phyloP scores from a whole-genome alignment of 768 basidiomycete genomes.

The Pulveroboletus sp. region DNA sequence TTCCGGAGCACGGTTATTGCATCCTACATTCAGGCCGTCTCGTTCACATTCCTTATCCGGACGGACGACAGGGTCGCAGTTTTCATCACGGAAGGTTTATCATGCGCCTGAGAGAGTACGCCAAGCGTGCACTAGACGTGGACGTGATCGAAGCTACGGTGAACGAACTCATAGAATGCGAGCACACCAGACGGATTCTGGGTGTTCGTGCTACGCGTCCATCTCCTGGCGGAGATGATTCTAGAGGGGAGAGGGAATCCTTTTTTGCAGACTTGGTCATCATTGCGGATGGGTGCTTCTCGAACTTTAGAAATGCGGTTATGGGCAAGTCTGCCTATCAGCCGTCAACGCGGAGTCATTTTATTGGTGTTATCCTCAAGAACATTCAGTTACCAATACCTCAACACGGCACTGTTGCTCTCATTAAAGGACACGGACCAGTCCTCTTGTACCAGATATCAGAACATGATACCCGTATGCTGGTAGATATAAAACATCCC shows the following conservation, averaged over 20 bases:
- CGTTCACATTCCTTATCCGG: conserved; percentile 89
- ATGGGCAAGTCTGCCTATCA: conserved; percentile 48
- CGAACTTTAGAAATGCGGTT: conserved; percentile 78
- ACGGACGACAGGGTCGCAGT: conserved; percentile 62
- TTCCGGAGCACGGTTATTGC: conserved; percentile 82
- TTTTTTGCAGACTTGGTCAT: conserved; percentile 77
- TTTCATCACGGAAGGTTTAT: conserved; percentile 96
- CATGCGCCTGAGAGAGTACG: conserved; percentile 67
- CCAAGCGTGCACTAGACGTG: conserved; percentile 55
- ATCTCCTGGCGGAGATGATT: conserved; percentile 29
- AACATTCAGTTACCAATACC: conserved; percentile 69
- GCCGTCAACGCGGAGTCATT: conserved; percentile 65
- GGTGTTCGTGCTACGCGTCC: conserved; percentile 60
- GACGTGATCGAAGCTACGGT: conserved; percentile 84
- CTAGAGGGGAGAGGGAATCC: conserved; percentile 41
- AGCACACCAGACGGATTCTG: conserved; percentile 46
- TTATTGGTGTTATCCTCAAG: conserved; percentile 81
- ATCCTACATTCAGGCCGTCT: conserved; percentile 55
- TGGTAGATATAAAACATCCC: conserved; percentile 84
- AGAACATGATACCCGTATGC: conserved; percentile 84
- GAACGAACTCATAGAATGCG: conserved; percentile 64
- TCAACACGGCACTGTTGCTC: conserved; percentile 78
- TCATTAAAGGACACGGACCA: conserved; percentile 78
- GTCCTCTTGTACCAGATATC: conserved; percentile 92
- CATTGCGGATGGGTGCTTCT: conserved; percentile 92